Base-by-base conservation (phyloP, 1,284 basidiomycete species). In the Austropuccinia psidii region DNA sequence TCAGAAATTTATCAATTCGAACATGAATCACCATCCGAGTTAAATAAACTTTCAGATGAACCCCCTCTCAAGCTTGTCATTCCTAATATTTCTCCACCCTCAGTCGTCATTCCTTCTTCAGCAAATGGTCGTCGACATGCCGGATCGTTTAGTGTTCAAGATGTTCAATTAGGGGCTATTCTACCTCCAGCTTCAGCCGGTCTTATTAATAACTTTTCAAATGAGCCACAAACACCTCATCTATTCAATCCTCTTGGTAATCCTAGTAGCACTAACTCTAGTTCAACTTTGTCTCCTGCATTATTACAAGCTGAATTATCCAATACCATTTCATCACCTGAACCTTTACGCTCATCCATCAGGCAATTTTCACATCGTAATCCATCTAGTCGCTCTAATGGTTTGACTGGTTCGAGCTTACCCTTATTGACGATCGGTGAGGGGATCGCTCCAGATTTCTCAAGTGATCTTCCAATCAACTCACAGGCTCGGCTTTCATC, bases 111-210 rank as follows among this genome's bases (percentile, higher is more conserved):
- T 4, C 77, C 79, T 27, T 73, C 77, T 49, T 76, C 78, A 82
- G 70, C 86, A 84, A 77, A 85, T 85, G 75, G 85, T 0, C 77
- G 92, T n/a, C 85, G 93, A 27, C 90, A 95, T 80, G 93, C 90
- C 1, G 93, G 93, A 6, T 95, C 92, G 0, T 96, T 95, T 83
- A 93, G 91, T 76, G 88, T 86, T 41, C 90, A 91, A 79, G 93
- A 96, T 79, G 89, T 96, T 0, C 88, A 94, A 80, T 87, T 91
- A 70, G 93, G 93, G 43, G 90, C 88, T 81, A 84, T 86, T 68
- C 82, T 95, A 76, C 89, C 90, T 0, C 78, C 79, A 11, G 81
- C 82, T 6, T 79, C 80, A 67, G 75, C 69, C 64, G 52, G 19
- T 39, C 33, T 54, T 66, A 35, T 52, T 74, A 75, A 24, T 49